Conservation (phyloP, 768 basidiomycete species). For the Amanita subjunquillea region DNA sequence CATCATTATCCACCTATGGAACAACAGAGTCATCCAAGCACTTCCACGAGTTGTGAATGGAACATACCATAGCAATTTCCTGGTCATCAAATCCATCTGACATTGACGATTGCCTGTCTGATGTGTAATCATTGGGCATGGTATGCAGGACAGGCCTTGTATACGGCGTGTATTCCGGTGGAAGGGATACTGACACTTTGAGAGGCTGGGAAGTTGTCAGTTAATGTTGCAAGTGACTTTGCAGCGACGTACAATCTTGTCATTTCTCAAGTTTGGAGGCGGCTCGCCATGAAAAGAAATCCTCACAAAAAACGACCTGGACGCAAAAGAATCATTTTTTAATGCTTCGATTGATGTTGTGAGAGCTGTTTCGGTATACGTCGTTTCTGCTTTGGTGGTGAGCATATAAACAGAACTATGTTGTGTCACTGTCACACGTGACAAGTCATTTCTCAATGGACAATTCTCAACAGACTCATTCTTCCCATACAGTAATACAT, state of each 20-base stretch:
- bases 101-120: not conserved
- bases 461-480: too few relatives aligned
- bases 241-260: not conserved
- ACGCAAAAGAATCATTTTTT: not conserved
- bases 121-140: not conserved
- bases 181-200: not conserved
- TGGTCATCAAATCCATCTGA: not conserved
- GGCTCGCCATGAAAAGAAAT: not conserved
- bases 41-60: not conserved
- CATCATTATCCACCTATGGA: not conserved
- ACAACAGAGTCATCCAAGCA: too few relatives aligned
- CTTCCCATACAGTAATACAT: too few relatives aligned
- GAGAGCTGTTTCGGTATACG: not conserved
- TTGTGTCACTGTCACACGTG: too few relatives aligned
- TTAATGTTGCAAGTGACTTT: not conserved
- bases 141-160: not conserved
- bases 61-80: not conserved
- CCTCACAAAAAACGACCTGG: not conserved
- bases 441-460: too few relatives aligned
- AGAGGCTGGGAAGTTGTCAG: not conserved
- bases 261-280: constrained; percentile 1
- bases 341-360: not conserved
- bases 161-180: not conserved
- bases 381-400: too few relatives aligned
- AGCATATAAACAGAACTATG: too few relatives aligned